phyloP scores from a whole-genome alignment of 495 filamentous ascomycete genomes.

The Bombardia bombarda region DNA sequence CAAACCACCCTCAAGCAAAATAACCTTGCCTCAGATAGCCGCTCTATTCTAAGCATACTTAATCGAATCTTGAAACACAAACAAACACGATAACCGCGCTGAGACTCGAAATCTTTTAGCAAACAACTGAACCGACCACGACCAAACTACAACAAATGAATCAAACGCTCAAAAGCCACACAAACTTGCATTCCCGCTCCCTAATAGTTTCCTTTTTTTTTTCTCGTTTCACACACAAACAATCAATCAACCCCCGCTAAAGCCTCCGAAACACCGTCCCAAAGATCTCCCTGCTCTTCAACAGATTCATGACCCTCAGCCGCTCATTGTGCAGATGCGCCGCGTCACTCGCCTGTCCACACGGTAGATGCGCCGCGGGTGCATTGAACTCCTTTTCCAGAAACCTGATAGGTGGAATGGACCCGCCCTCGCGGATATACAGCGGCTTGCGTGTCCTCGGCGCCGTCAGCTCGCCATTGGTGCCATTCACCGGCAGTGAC shows the following conservation, averaged over 20 bases:
- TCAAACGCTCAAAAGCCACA: too few relatives aligned
- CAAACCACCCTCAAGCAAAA: too few relatives aligned
- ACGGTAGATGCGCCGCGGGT: slow-evolving; percentile 87
- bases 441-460: slow-evolving; percentile 50
- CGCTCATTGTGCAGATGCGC: slow-evolving; percentile 95
- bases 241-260: slow-evolving; percentile 6
- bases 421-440: slow-evolving; percentile 93
- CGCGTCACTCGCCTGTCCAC: slow-evolving; percentile 88
- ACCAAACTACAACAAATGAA: too few relatives aligned
- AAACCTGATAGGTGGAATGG: slow-evolving; percentile 87
- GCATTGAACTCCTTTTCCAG: slow-evolving; percentile 91
- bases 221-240: too few relatives aligned
- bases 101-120: too few relatives aligned
- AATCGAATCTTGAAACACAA: too few relatives aligned
- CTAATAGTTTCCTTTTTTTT: too few relatives aligned
- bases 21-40: too few relatives aligned
- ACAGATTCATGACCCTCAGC: slow-evolving; percentile 75
- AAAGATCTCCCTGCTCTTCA: slow-evolving; percentile 89
- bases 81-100: too few relatives aligned
- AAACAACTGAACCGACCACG: too few relatives aligned
- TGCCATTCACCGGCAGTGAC: slow-evolving; percentile 5
- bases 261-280: slow-evolving; percentile 63
- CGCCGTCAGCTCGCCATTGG: slow-evolving; percentile 6
- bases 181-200: too few relatives aligned
- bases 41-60: too few relatives aligned